These are phyloP conservation scores for Pseudevernia furfuracea DNA, from an alignment of 495 filamentous ascomycete genomes.

Conservation along the genomic window DNA sequence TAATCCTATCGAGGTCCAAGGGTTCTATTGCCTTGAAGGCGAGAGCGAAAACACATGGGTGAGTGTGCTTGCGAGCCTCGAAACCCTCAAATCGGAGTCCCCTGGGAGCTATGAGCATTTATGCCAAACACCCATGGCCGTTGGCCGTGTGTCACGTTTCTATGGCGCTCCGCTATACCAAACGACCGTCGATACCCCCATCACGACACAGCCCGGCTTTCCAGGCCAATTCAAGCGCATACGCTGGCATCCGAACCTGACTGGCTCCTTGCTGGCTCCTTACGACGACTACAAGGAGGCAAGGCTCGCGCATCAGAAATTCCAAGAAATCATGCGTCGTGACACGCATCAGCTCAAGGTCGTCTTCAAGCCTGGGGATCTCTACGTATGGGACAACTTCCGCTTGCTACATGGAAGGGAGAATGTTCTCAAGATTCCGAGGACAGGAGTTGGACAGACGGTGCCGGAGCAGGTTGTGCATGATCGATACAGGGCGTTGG, in stretches of 20 bases:
- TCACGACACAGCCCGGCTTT: slow-evolving; percentile 1
- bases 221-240: neutral
- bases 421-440: slow-evolving; percentile 1
- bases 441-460: slow-evolving; percentile 9
- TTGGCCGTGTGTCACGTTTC: slow-evolving; percentile 7
- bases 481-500: slow-evolving; percentile 2
- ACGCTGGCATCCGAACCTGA: slow-evolving; percentile 7
- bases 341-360: slow-evolving; percentile 6
- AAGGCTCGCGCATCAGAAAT: slow-evolving; percentile 5
- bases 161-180: slow-evolving; percentile 8
- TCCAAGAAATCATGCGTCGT: slow-evolving; percentile 7
- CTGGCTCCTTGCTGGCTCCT: neutral
- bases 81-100: too few species aligned
- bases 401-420: slow-evolving; percentile 5
- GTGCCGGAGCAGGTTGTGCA: slow-evolving; percentile 5
- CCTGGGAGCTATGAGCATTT: too few species aligned
- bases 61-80: neutral
- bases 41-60: slow-evolving; percentile 4
- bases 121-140: neutral
- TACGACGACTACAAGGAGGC: neutral
- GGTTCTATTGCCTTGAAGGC: slow-evolving; percentile 8
- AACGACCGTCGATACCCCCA: neutral
- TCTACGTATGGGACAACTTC: slow-evolving; percentile 11
- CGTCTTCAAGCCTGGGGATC: neutral
- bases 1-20: slow-evolving; percentile 14